Percentiles rank a stretch among this genome's conserved stretches.
Evolutionary conservation across 768 basidiomycete genomes (phyloP).

Genomic region (Coprinopsis cinerea): DNA sequence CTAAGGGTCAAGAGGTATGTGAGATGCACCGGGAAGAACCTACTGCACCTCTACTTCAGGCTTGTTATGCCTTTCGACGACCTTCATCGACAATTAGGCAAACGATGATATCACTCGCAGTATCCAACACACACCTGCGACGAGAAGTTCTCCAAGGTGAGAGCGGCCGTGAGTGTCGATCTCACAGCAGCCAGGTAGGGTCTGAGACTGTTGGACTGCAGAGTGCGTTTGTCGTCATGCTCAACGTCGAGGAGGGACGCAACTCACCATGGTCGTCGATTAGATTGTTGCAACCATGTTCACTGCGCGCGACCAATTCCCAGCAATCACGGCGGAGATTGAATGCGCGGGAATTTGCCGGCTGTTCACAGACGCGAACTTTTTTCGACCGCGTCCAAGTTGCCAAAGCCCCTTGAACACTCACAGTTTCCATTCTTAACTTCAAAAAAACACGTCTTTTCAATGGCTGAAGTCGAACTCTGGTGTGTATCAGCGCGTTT

Average conservation of each 20-base stretch:
- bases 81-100: conserved; percentile 35
- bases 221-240: conserved; percentile 4
- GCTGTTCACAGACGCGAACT: conserved; percentile 9
- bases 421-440: neutral
- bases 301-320: conserved; percentile 1
- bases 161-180: conserved; percentile 93
- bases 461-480: conserved; percentile 54
- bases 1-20: conserved; percentile 6
- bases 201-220: conserved; percentile 88
- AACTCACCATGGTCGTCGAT: conserved; percentile 43
- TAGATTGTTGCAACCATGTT: neutral
- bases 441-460: neutral
- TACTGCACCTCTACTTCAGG: conserved; percentile 91
- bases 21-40: conserved; percentile 15
- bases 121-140: conserved; percentile 64
- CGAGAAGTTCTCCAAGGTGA: conserved; percentile 96
- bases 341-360: conserved; percentile 20
- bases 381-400: conserved; percentile 10
- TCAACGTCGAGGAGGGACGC: neutral
- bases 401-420: too few relatives aligned
- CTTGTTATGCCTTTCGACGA: conserved; percentile 96
- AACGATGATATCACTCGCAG: conserved; percentile 15
- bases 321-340: conserved; percentile 39
- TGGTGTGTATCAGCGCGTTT: conserved; percentile 47
- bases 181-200: conserved; percentile 96